Evolutionary conservation across 2,329 filamentous ascomycete species (phyloP).

Genomic region (Cryphonectria radicalis): DNA sequence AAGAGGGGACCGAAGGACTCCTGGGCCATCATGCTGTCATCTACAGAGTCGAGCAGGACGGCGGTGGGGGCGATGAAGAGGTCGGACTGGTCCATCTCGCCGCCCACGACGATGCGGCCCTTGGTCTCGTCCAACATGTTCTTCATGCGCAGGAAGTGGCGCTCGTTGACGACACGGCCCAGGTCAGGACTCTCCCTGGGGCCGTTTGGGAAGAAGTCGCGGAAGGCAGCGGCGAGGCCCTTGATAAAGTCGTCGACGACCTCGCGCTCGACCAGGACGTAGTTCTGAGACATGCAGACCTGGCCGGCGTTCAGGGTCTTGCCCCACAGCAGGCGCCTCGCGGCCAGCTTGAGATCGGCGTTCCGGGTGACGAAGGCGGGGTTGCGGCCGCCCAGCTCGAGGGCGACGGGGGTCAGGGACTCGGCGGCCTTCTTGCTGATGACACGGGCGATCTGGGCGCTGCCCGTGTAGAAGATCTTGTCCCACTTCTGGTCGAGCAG

Average conservation of each 20-base stretch:
- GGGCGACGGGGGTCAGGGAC: conserved; percentile 81
- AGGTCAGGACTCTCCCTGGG: conserved; percentile 78
- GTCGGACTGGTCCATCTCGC: conserved; percentile 76
- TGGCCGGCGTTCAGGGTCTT: conserved; percentile 89
- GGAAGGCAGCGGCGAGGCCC: conserved; percentile 71
- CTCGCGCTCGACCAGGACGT: conserved; percentile 79
- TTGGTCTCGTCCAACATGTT: conserved; percentile 83
- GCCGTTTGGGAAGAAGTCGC: conserved; percentile 84
- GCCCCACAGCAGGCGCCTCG: conserved; percentile 83
- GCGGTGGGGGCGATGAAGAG: conserved; percentile 91
- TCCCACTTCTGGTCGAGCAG: conserved; percentile 91
- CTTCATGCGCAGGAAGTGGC: conserved; percentile 82
- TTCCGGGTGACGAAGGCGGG: conserved; percentile 89
- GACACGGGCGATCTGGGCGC: conserved; percentile 77
- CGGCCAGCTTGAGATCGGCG: conserved; percentile 78
- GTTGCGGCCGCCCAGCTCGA: conserved; percentile 91
- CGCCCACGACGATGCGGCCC: conserved; percentile 87
- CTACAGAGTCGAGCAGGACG: conserved; percentile 75
- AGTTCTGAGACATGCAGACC: conserved; percentile 92
- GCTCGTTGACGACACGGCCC: conserved; percentile 77
- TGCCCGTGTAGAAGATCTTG: conserved; percentile 97
- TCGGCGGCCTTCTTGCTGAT: conserved; percentile 88
- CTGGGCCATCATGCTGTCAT: conserved; percentile 78
- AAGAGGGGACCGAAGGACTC: conserved; percentile 96
- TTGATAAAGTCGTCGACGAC: conserved; percentile 73